A percentile compares a stretch with the other conserved stretches of the same genome.
These are phyloP conservation scores for Colletotrichum sp. DNA, from an alignment of 2,329 filamentous ascomycete species.

Conservation along the genomic window DNA sequence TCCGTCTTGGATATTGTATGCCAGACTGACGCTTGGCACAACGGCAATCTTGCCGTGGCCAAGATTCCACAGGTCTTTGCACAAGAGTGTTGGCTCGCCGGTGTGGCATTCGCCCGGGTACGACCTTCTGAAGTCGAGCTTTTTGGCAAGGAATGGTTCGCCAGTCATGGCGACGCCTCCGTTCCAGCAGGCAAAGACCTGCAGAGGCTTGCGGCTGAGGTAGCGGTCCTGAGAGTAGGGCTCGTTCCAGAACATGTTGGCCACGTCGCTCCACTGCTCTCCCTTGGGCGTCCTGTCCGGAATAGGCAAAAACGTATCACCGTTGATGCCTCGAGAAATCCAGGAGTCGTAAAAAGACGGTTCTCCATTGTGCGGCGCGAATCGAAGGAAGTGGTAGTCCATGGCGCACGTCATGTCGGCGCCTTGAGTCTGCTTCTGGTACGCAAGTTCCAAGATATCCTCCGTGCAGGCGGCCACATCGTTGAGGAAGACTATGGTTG, in stretches of 20 bases:
- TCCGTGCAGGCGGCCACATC: conserved; percentile 58
- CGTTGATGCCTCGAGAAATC: conserved; percentile 55
- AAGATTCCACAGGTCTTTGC: conserved; percentile 60
- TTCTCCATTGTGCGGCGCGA: conserved; percentile 30
- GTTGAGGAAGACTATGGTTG: conserved; percentile 59
- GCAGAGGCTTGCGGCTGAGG: conserved; percentile 49
- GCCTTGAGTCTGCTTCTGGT: conserved; percentile 48
- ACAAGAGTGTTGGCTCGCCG: conserved; percentile 61
- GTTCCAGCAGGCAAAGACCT: conserved; percentile 68
- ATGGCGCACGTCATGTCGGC: conserved; percentile 66
- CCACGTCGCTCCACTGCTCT: conserved; percentile 49
- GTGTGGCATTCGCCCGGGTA: conserved; percentile 51
- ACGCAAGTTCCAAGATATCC: conserved; percentile 53
- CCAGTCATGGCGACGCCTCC: conserved; percentile 56
- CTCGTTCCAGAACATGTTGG: conserved; percentile 60
- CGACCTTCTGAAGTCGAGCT: conserved; percentile 46
- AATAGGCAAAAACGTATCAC: conserved; percentile 61
- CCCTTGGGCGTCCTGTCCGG: conserved; percentile 42
- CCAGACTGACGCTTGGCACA: conserved; percentile 60
- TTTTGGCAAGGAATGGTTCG: conserved; percentile 45
- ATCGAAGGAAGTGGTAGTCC: conserved; percentile 56
- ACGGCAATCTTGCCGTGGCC: conserved; percentile 60
- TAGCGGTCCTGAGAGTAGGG: conserved; percentile 38
- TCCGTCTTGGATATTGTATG: conserved; percentile 53
- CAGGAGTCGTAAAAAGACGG: conserved; percentile 63